Evolutionary conservation across 306 rosid genomes (phyloP).

Genomic region (Cucurbita ficifolia): DNA sequence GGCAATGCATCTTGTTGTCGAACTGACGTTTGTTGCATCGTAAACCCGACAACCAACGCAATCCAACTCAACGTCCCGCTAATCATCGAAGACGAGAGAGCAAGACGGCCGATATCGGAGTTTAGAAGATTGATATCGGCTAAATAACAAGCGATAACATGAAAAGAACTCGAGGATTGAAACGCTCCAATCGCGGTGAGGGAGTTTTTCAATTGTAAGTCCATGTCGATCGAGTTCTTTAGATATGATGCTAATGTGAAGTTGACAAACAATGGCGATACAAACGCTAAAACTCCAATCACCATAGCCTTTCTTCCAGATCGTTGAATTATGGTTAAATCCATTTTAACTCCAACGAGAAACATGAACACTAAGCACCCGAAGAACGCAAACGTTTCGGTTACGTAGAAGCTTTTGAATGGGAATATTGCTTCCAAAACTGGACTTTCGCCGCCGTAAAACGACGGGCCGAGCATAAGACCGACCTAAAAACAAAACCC

Average conservation of each 20-base stretch:
- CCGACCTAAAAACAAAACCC: slow-evolving; percentile 21
- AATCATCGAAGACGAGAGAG: slow-evolving; percentile 30
- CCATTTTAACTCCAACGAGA: slow-evolving; percentile 35
- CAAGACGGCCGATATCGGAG: slow-evolving; percentile 46
- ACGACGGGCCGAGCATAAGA: slow-evolving; percentile 30
- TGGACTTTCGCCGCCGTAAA: slow-evolving; percentile 10
- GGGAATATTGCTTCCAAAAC: slow-evolving; percentile 14
- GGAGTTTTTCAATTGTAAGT: background rate
- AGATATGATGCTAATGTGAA: background rate
- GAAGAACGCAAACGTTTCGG: slow-evolving; percentile 26
- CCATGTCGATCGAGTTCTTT: background rate
- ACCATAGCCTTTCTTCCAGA: slow-evolving; percentile 30
- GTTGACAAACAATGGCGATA: slow-evolving; percentile 9
- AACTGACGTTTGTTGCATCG: background rate
- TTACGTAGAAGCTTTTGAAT: slow-evolving; percentile 15
- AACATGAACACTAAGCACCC: slow-evolving; percentile 38
- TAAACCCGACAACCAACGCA: fast-evolving
- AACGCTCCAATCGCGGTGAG: slow-evolving; percentile 2
- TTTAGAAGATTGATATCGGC: slow-evolving; percentile 42
- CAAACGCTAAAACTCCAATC: slow-evolving; percentile 17
- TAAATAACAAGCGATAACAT: slow-evolving; percentile 21
- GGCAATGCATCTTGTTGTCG: background rate
- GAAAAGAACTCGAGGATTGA: slow-evolving; percentile 28
- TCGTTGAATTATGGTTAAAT: background rate
- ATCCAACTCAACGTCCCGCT: slow-evolving; percentile 17